Base-by-base conservation (phyloP, 2,329 filamentous ascomycete genomes). In the Gliomastix tumulicola region DNA sequence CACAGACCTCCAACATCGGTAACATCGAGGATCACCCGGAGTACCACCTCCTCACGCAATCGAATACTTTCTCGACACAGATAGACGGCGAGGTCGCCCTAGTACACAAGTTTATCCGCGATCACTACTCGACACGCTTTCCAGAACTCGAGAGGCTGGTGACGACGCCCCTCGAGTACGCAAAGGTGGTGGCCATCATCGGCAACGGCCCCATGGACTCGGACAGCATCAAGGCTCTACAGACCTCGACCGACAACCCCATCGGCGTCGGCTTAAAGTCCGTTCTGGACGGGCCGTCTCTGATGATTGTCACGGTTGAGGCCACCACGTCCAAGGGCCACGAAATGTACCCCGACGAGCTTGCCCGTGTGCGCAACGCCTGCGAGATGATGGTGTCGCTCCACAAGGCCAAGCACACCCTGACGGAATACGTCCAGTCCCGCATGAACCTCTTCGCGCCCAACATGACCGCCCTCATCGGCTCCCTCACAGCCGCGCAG, bases 271-370 rank as follows among this genome's bases (percentile, higher is more conserved):
- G 86, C 1, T 72, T 98, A 27, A 84, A 83, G 52, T 78, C 81
- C 3, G 82, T 97, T 2, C 69, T 98, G 12, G 88, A 95, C 55
- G 87, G 88, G 0, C 88, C 92, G 2, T 86, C 87, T 0, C 67
- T 97, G 50, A 96, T 98, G 89, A 87, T 94, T 42, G 89, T 98
- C 35, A 90, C 88, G 1, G 84, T 97, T 10, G 92, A 97, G 64
- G 90, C 88, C 21, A 94, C 89, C 6, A 92, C 85, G 3, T 92
- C 88, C 11, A 82, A 86, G 49, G 90, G 90, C 5, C 78, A 79
- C 21, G 77, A 87, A 34, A 79, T 98, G 61, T 76, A 74, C 4
- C 69, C 79, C n/a, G 67, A 77, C 6, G 88, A 95, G 57, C 70
- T 97, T 6, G 70, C 81, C 34, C 72, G 76, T 19, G 82, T 96